phyloP scores from a whole-genome alignment of 257 asterid genomes.

The Ligustrum vulgare region DNA sequence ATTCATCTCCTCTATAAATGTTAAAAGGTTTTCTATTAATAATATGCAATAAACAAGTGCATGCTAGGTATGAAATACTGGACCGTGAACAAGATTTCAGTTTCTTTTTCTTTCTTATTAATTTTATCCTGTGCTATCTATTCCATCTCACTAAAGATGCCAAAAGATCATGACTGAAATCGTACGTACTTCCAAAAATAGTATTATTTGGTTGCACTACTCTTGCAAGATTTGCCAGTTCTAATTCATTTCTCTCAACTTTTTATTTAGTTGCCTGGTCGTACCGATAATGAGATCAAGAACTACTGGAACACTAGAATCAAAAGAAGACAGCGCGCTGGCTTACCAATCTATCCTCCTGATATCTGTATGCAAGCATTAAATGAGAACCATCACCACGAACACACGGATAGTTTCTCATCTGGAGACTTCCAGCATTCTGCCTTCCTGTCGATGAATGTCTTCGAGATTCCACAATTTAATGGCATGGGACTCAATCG shows the following conservation, averaged over 20 bases:
- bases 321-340: constrained; percentile 79
- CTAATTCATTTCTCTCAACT: constrained; percentile 13
- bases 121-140: not conserved
- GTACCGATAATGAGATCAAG: constrained; percentile 88
- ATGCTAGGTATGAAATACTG: not conserved
- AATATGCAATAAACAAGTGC: constrained; percentile 2
- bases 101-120: not conserved
- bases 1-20: not conserved
- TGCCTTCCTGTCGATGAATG: constrained; percentile 38
- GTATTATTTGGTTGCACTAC: not conserved
- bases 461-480: constrained; percentile 51
- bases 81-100: not conserved
- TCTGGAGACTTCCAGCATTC: constrained; percentile 45
- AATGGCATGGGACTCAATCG: constrained; percentile 44
- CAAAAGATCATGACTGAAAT: not conserved
- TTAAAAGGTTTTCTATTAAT: not conserved
- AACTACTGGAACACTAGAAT: constrained; percentile 89
- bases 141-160: not conserved
- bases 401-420: constrained; percentile 37
- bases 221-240: constrained; percentile 12
- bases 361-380: constrained; percentile 50
- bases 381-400: constrained; percentile 45
- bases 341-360: constrained; percentile 72
- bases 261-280: constrained; percentile 77
- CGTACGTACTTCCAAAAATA: not conserved